A percentile compares a stretch with the other conserved stretches of the same genome.
Conservation (phyloP, 495 filamentous ascomycete genomes). For the Podospora bellae-mahoneyi region DNA sequence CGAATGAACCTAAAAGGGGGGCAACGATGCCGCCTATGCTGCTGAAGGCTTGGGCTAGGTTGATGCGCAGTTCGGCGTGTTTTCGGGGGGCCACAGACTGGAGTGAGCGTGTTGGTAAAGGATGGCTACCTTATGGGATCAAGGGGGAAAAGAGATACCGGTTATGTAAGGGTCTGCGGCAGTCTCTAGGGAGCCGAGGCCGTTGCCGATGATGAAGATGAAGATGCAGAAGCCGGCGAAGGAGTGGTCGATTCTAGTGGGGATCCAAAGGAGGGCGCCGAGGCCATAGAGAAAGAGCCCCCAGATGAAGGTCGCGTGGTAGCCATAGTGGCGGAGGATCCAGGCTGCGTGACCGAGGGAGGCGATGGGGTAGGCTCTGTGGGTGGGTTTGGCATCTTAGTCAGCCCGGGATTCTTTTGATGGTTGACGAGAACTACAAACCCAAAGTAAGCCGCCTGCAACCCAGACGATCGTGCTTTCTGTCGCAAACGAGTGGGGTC, state of each 20-base stretch:
- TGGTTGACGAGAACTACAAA: neutral
- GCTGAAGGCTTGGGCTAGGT: slow-evolving; percentile 65
- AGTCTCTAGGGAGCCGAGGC: slow-evolving; percentile 67
- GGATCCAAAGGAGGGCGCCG: slow-evolving; percentile 51
- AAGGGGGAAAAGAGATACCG: slow-evolving; percentile 1
- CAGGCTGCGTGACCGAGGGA: slow-evolving; percentile 52
- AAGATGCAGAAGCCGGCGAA: slow-evolving; percentile 68
- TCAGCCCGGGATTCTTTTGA: too few relatives aligned
- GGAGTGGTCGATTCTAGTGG: slow-evolving; percentile 50
- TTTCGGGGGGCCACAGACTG: slow-evolving; percentile 63
- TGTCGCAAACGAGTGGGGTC: neutral
- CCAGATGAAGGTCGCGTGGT: slow-evolving; percentile 58
- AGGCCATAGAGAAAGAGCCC: slow-evolving; percentile 40
- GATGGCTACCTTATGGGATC: too few relatives aligned
- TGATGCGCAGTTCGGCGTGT: slow-evolving; percentile 66
- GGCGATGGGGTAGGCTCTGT: slow-evolving; percentile 54
- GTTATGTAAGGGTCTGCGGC: slow-evolving; percentile 54
- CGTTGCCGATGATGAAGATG: slow-evolving; percentile 68
- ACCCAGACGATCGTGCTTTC: slow-evolving; percentile 30
- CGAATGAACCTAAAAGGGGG: slow-evolving; percentile 62
- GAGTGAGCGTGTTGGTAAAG: neutral
- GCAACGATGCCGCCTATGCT: slow-evolving; percentile 61
- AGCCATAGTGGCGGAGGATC: slow-evolving; percentile 63
- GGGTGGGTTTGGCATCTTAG: neutral
- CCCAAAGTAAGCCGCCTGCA: slow-evolving; percentile 42